Conservation (phyloP, 1,284 basidiomycete species). For the Flammula alnicola region DNA sequence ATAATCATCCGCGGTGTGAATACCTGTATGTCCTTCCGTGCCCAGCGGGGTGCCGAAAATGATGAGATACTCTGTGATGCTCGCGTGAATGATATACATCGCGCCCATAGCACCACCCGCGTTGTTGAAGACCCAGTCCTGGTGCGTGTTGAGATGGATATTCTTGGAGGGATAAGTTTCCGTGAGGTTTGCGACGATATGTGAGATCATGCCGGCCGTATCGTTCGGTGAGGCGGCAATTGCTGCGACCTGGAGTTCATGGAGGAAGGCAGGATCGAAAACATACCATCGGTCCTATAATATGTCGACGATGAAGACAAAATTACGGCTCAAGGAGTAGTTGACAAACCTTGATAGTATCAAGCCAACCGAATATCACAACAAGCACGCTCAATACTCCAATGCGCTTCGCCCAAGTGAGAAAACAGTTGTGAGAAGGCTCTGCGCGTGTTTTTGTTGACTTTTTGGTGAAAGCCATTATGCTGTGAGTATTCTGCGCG, state of each 20-base stretch:
- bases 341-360: conserved; percentile 56
- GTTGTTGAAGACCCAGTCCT: conserved; percentile 97
- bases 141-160: conserved; percentile 65
- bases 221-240: conserved; percentile 66
- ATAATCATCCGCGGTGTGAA: conserved; percentile 97
- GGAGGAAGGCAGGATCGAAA: conserved; percentile 67
- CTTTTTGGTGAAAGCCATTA: conserved; percentile 16
- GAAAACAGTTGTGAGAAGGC: conserved; percentile 17
- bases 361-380: conserved; percentile 52
- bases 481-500: neutral
- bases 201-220: conserved; percentile 70
- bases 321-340: neutral
- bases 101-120: conserved; percentile 98
- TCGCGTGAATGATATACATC: conserved; percentile 97
- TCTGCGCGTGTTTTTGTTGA: conserved; percentile 4
- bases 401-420: conserved; percentile 54
- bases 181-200: conserved; percentile 80
- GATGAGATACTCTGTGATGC: conserved; percentile 92
- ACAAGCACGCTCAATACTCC: conserved; percentile 44
- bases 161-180: conserved; percentile 61
- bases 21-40: conserved; percentile 93
- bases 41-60: conserved; percentile 96
- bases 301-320: neutral
- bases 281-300: conserved; percentile 67
- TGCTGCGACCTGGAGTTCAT: conserved; percentile 74